phyloP scores from a whole-genome alignment of 805 yeast genomes.

The Sungouiella thailandica region DNA sequence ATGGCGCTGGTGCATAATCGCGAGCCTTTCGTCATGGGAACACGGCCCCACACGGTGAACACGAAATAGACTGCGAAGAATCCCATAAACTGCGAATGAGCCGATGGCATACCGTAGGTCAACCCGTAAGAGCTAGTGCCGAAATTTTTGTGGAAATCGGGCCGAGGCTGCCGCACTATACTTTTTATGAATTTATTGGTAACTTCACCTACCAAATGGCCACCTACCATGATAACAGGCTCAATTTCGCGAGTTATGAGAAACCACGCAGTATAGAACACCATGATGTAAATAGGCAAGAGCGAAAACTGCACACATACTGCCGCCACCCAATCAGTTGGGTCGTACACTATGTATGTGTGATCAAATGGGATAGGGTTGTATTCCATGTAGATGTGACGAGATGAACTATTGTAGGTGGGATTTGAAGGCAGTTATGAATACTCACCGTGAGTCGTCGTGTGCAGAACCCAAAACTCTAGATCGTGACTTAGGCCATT shows the following conservation, averaged over 20 bases:
- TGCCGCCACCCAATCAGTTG: constrained; percentile 55
- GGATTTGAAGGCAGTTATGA: too few relatives aligned
- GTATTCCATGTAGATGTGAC: constrained; percentile 6
- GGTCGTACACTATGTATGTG: constrained; percentile 77
- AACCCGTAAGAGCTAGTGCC: constrained; percentile 45
- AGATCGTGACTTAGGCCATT: too few relatives aligned
- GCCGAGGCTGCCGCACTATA: constrained; percentile 67
- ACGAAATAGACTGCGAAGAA: constrained; percentile 60
- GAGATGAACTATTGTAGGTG: neutral
- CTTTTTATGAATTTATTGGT: constrained; percentile 65
- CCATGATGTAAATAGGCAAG: constrained; percentile 72
- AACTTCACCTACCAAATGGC: constrained; percentile 77
- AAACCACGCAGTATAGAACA: constrained; percentile 81
- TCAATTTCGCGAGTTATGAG: constrained; percentile 78
- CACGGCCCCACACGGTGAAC: constrained; percentile 43
- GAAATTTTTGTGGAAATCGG: constrained; percentile 46
- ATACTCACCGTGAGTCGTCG: too few relatives aligned
- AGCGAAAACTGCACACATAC: constrained; percentile 69
- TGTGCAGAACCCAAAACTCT: too few relatives aligned
- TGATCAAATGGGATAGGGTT: constrained; percentile 65
- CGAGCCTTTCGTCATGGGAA: constrained; percentile 6
- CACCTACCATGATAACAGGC: constrained; percentile 76
- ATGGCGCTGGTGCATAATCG: constrained; percentile 11
- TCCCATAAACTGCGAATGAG: constrained; percentile 95
- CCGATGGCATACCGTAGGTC: constrained; percentile 94